These are phyloP conservation scores for Apiotrichum veenhuisii DNA, from an alignment of 1,284 basidiomycete species.

Conservation along the genomic window DNA sequence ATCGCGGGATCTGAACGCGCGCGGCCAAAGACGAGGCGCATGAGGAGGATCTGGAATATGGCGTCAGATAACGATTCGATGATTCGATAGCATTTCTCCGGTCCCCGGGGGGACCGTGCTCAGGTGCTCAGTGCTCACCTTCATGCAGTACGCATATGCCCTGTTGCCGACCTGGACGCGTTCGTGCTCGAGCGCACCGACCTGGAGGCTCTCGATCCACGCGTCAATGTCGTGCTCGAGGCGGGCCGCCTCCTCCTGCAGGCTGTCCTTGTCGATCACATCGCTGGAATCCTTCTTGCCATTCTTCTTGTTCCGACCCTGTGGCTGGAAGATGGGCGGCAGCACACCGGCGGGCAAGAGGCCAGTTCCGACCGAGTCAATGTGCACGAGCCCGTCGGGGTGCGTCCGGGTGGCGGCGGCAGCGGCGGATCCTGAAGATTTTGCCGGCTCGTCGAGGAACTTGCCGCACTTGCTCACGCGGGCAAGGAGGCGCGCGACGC, in stretches of 20 bases:
- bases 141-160: slow-evolving; percentile 50
- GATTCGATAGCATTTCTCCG: no score
- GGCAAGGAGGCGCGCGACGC: slow-evolving; percentile 36
- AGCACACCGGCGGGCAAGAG: not conserved
- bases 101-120: no score
- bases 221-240: slow-evolving; percentile 46
- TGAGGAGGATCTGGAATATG: slow-evolving; percentile 50
- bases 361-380: not conserved
- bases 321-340: not conserved
- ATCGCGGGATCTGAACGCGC: slow-evolving; percentile 48
- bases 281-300: not conserved
- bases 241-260: slow-evolving; percentile 30
- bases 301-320: not conserved
- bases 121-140: slow-evolving; percentile 29
- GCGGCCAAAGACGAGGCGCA: slow-evolving; percentile 52
- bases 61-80: not conserved
- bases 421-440: no score
- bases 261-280: not conserved
- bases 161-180: slow-evolving; percentile 50
- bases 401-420: not conserved
- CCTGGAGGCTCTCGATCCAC: slow-evolving; percentile 40
- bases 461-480: slow-evolving; percentile 20
- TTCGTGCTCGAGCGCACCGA: slow-evolving; percentile 40
- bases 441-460: slow-evolving; percentile 24
- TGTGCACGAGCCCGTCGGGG: slow-evolving; percentile 2